Percentiles rank a stretch among this genome's conserved stretches.
Evolutionary conservation across 2,329 filamentous ascomycete genomes (phyloP).

Genomic region (Hypoxylon sp.): DNA sequence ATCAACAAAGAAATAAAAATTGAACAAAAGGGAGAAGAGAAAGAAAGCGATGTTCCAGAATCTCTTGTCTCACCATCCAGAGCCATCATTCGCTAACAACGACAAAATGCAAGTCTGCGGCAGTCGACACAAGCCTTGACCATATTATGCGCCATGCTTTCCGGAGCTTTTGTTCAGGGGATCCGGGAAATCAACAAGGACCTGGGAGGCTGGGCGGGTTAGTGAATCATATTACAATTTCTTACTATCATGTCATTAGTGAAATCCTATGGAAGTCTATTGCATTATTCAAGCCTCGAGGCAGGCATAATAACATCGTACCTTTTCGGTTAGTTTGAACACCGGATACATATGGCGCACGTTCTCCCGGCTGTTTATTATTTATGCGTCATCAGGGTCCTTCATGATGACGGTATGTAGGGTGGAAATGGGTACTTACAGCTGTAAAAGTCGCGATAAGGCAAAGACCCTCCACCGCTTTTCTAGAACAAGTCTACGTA

Average conservation of each 20-base stretch:
- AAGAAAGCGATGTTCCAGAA: constrained; percentile 13
- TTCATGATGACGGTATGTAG: constrained; percentile 36
- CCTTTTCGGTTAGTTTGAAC: constrained; percentile 35
- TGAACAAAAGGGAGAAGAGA: constrained; percentile 9
- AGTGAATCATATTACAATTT: constrained; percentile 30
- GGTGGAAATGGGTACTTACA: constrained; percentile 28
- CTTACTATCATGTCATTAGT: constrained; percentile 33
- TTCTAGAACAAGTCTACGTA: constrained; percentile 42
- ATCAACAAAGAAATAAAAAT: constrained; percentile 13
- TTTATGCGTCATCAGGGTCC: constrained; percentile 41
- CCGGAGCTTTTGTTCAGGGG: constrained; percentile 20
- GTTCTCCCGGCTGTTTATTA: constrained; percentile 19
- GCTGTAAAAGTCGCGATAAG: constrained; percentile 31
- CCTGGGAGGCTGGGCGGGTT: constrained; percentile 22
- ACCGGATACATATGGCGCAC: neutral
- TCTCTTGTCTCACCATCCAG: constrained; percentile 25
- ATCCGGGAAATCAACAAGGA: constrained; percentile 44
- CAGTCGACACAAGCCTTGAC: constrained; percentile 30
- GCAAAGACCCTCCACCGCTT: constrained; percentile 17
- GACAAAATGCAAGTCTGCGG: constrained; percentile 23
- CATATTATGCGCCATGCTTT: constrained; percentile 40
- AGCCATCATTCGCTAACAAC: constrained; percentile 26
- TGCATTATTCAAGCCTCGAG: constrained; percentile 15
- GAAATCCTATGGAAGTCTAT: constrained; percentile 26
- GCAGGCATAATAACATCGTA: constrained; percentile 32